These are phyloP conservation scores for Pterocarpus santalinus DNA, from an alignment of 306 rosid genomes.

Conservation along the genomic window DNA sequence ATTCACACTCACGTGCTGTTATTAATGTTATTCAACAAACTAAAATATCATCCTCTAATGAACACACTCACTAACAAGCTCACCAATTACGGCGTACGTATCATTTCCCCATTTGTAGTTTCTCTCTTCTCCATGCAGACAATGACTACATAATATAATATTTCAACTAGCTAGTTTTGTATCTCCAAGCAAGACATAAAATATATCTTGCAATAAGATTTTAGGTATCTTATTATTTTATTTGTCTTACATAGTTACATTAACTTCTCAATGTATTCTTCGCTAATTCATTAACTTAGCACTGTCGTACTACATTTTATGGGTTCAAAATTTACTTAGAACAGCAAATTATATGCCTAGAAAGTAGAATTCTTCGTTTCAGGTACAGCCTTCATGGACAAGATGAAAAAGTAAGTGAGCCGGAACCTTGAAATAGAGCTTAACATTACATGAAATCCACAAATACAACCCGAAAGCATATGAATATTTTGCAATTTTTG, in stretches of 20 bases:
- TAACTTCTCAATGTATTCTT: too few relatives aligned
- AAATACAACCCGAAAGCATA: background rate
- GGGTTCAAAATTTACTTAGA: background rate
- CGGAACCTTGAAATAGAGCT: too few relatives aligned
- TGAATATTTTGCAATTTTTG: background rate
- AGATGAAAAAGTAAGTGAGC: too few relatives aligned
- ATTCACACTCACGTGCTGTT: background rate
- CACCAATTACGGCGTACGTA: background rate
- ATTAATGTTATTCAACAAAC: conserved; percentile 17
- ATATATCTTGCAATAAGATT: background rate
- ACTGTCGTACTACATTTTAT: background rate
- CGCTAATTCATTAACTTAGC: too few relatives aligned
- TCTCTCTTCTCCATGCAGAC: background rate
- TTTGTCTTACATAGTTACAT: background rate
- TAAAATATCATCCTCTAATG: background rate
- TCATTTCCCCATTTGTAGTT: background rate
- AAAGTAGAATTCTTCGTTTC: too few relatives aligned
- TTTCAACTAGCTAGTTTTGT: background rate
- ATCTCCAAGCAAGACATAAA: background rate
- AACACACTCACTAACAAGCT: conserved; percentile 1
- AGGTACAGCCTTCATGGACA: background rate
- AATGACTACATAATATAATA: background rate
- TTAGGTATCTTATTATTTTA: background rate
- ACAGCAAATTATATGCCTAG: background rate
- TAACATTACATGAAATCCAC: background rate